A percentile compares a stretch with the other conserved stretches of the same genome.
Evolutionary conservation across 1,284 basidiomycete genomes (phyloP).

Genomic region (Irpex sp.): DNA sequence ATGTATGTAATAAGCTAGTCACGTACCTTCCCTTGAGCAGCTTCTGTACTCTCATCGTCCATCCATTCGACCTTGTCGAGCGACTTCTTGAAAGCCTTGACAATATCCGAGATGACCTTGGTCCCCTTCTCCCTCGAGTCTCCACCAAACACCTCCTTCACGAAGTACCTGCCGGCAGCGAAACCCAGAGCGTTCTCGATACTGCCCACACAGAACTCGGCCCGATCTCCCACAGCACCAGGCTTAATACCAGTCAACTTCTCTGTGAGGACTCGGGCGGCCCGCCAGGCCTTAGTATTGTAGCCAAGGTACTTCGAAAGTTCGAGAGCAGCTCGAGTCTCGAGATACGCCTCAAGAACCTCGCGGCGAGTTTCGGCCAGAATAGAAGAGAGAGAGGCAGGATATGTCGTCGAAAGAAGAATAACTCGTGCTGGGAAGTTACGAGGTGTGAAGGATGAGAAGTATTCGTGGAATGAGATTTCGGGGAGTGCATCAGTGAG

Average conservation of each 20-base stretch:
- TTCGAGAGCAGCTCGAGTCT: conserved; percentile 60
- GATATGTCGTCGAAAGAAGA: conserved; percentile 81
- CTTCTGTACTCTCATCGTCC: conserved; percentile 78
- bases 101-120: conserved; percentile 81
- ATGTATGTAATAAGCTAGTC: background rate
- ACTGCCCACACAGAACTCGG: conserved; percentile 65
- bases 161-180: conserved; percentile 77
- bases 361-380: conserved; percentile 65
- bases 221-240: conserved; percentile 79
- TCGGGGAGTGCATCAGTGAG: conserved; percentile 71
- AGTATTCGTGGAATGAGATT: conserved; percentile 79
- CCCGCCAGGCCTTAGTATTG: conserved; percentile 71
- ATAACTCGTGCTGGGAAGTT: conserved; percentile 75
- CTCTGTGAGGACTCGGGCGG: conserved; percentile 65
- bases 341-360: conserved; percentile 84
- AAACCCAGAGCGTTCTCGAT: conserved; percentile 69
- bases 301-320: conserved; percentile 69
- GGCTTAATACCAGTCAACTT: conserved; percentile 80
- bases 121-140: conserved; percentile 79
- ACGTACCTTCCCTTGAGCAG: conserved; percentile 78
- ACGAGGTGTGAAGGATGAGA: conserved; percentile 79
- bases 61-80: conserved; percentile 84
- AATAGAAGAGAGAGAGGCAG: conserved; percentile 63
- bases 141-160: conserved; percentile 81
- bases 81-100: conserved; percentile 80